Percentiles rank a stretch among this genome's conserved stretches.
Evolutionary conservation across 495 filamentous ascomycete species (phyloP).

Genomic region (Penicillium chermesinum): DNA sequence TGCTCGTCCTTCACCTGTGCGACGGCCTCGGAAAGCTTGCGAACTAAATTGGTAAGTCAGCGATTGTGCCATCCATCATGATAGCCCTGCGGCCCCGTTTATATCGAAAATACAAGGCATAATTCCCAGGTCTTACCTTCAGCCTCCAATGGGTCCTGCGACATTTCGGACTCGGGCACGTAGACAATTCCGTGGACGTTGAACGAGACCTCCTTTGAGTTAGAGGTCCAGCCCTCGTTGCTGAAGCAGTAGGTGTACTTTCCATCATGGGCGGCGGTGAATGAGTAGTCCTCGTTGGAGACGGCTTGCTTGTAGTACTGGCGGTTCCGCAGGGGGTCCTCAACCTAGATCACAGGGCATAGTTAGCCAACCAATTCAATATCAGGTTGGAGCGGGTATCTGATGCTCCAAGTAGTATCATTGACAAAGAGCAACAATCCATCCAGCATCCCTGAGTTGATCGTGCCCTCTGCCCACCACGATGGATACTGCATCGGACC

Average conservation of each 20-base stretch:
- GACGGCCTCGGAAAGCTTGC: constrained; percentile 76
- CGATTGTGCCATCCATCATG: too few relatives aligned
- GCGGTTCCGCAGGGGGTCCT: constrained; percentile 69
- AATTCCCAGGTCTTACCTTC: constrained; percentile 55
- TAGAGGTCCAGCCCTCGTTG: constrained; percentile 90
- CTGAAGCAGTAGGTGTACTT: constrained; percentile 97
- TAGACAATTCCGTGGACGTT: constrained; percentile 99
- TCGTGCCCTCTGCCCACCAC: background rate
- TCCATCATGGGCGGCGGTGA: constrained; percentile 79
- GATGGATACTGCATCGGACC: background rate
- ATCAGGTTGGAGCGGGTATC: too few relatives aligned
- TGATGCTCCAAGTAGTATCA: too few relatives aligned
- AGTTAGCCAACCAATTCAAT: background rate
- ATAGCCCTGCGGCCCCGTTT: too few relatives aligned
- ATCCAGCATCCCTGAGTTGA: background rate
- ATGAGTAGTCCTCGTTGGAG: constrained; percentile 88
- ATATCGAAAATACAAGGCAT: too few relatives aligned
- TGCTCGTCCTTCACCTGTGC: constrained; percentile 95
- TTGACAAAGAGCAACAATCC: too few relatives aligned
- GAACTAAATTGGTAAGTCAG: constrained; percentile 68
- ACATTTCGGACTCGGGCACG: constrained; percentile 79
- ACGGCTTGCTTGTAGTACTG: constrained; percentile 71
- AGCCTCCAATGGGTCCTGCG: constrained; percentile 81
- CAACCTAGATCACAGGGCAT: constrained; percentile 51
- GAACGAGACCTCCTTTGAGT: constrained; percentile 95